Evolutionary conservation across 2,329 filamentous ascomycete species (phyloP).

Genomic region (Alternaria arbusti): DNA sequence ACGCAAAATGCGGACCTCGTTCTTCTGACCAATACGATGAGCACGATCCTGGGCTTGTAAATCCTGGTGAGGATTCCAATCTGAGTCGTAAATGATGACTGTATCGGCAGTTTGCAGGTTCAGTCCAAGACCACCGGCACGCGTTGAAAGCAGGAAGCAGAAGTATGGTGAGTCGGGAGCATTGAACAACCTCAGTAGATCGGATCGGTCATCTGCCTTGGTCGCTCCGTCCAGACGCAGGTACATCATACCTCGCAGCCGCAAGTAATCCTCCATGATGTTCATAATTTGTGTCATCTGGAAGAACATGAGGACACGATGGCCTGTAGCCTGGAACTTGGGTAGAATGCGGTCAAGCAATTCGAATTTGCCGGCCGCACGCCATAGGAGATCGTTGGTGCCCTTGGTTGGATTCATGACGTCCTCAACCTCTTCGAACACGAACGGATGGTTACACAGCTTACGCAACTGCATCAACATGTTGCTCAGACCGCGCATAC

Average conservation of each 20-base stretch:
- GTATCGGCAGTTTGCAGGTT: constrained; percentile 98
- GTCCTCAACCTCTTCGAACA: constrained; percentile 97
- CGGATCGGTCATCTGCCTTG: constrained; percentile 95
- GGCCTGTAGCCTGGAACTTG: constrained; percentile 88
- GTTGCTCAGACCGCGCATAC: constrained; percentile 93
- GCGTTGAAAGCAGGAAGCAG: constrained; percentile 97
- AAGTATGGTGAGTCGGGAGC: constrained; percentile 90
- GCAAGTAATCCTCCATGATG: constrained; percentile 98
- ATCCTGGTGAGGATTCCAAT: constrained; percentile 99
- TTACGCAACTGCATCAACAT: constrained; percentile 99
- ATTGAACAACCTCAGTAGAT: constrained; percentile 88
- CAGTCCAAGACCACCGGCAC: constrained; percentile 95
- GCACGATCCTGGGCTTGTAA: constrained; percentile 99
- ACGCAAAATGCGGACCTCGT: constrained; percentile 94
- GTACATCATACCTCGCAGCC: constrained; percentile 82
- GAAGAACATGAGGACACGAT: constrained; percentile 99
- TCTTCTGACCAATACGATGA: constrained; percentile 99
- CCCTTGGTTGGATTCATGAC: constrained; percentile 91
- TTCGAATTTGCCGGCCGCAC: constrained; percentile 96
- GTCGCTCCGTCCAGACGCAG: constrained; percentile 95
- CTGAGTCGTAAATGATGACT: constrained; percentile 99
- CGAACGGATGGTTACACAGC: constrained; percentile 98
- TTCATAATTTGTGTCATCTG: constrained; percentile 99
- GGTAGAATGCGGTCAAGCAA: constrained; percentile 89
- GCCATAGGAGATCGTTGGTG: constrained; percentile 94